Percentiles rank a stretch among this genome's conserved stretches.
phyloP scores from a whole-genome alignment of 2,329 filamentous ascomycete genomes.

The Botrytis aclada region DNA sequence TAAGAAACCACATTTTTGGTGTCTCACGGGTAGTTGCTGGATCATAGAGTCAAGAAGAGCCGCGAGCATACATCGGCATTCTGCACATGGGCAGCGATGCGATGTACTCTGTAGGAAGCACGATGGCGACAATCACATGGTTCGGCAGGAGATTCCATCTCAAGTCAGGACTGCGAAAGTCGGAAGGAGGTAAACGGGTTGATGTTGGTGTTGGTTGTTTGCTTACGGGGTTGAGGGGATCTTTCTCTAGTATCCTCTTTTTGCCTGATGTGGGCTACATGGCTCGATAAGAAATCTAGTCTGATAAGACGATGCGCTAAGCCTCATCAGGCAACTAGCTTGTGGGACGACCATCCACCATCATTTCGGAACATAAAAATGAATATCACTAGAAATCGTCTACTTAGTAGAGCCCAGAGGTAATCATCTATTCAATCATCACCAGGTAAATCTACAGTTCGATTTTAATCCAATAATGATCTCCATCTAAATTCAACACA shows the following conservation, averaged over 20 bases:
- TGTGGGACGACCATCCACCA: not conserved
- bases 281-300: not conserved
- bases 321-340: not conserved
- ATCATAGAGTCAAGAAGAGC: not conserved
- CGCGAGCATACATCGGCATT: not conserved
- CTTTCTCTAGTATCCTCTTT: not conserved
- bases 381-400: not conserved
- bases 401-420: too few species aligned
- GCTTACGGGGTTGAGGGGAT: not conserved
- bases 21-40: constrained; percentile 7
- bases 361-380: not conserved
- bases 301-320: not conserved
- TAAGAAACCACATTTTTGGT: not conserved
- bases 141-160: not conserved
- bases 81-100: not conserved
- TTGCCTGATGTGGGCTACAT: not conserved
- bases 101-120: not conserved
- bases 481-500: not conserved
- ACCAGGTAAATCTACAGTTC: not conserved
- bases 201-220: constrained; percentile 1
- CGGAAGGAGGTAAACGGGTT: not conserved
- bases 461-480: not conserved
- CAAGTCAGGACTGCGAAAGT: not conserved
- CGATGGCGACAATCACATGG: not conserved
- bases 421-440: not conserved